Conservation (phyloP, 805 yeast species). For the Hanseniaspora singularis region DNA sequence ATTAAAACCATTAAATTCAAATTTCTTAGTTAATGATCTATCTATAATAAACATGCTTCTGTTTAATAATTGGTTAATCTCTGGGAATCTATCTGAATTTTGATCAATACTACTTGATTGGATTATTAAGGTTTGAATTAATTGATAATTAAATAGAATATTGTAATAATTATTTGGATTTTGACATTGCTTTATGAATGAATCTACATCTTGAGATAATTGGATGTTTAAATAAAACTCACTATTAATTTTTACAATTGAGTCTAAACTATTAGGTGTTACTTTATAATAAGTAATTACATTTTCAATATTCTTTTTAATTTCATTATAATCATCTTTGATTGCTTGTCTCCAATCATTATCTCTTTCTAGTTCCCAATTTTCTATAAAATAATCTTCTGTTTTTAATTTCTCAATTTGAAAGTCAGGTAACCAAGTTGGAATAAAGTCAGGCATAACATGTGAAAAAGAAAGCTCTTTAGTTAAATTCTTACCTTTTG, state of each 20-base stretch:
- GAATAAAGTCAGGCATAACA: conserved; percentile 71
- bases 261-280: conserved; percentile 30
- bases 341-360: conserved; percentile 43
- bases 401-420: conserved; percentile 42
- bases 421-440: conserved; percentile 50
- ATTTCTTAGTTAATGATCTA: conserved; percentile 50
- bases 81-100: conserved; percentile 29
- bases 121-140: conserved; percentile 7
- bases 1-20: conserved; percentile 42
- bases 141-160: conserved; percentile 9
- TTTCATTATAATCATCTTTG: conserved; percentile 30
- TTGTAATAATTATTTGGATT: conserved; percentile 10
- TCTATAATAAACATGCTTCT: conserved; percentile 71
- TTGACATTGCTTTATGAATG: conserved; percentile 33
- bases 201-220: conserved; percentile 68
- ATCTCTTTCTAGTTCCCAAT: conserved; percentile 26
- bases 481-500: conserved; percentile 44
- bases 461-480: conserved; percentile 58
- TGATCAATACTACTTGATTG: conserved; percentile 12
- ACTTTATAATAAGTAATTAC: conserved; percentile 41
- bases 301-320: conserved; percentile 31
- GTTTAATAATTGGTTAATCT: conserved; percentile 64
- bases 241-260: conserved; percentile 28
- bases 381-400: conserved; percentile 29
- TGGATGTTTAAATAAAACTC: conserved; percentile 55